phyloP scores from a whole-genome alignment of 2,329 filamentous ascomycete species.

The Fusarium metavorans region DNA sequence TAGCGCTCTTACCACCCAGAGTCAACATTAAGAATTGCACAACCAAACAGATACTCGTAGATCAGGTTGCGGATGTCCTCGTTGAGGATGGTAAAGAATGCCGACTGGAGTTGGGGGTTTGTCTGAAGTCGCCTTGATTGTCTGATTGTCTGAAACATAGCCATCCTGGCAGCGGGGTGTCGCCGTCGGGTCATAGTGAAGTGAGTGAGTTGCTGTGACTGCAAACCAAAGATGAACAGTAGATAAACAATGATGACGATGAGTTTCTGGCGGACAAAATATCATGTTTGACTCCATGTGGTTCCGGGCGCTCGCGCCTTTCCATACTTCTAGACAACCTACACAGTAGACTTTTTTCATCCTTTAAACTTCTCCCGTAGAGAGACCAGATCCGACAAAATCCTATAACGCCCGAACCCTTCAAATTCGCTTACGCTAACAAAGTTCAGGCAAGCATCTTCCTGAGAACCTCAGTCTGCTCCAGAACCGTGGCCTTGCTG shows the following conservation, averaged over 20 bases:
- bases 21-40: neutral
- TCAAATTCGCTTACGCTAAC: neutral
- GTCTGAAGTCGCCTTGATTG: too few species aligned
- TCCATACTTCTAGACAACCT: slow-evolving; percentile 3
- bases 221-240: neutral
- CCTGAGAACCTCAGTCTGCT: slow-evolving; percentile 69
- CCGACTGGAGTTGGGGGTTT: neutral
- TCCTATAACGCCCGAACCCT: slow-evolving; percentile 4
- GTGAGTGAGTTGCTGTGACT: neutral
- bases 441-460: slow-evolving; percentile 46
- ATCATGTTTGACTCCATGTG: neutral
- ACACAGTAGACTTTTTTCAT: neutral
- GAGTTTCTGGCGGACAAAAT: neutral
- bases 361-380: neutral
- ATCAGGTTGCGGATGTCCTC: neutral
- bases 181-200: neutral
- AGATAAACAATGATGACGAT: neutral
- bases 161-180: neutral
- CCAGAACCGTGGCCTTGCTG: slow-evolving; percentile 74
- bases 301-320: slow-evolving; percentile 1
- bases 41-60: neutral
- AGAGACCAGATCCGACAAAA: neutral
- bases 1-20: neutral
- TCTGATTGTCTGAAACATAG: too few species aligned
- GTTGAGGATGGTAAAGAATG: neutral